Conservation (phyloP, 805 yeast species). For the Saccharomycopsis malanga region DNA sequence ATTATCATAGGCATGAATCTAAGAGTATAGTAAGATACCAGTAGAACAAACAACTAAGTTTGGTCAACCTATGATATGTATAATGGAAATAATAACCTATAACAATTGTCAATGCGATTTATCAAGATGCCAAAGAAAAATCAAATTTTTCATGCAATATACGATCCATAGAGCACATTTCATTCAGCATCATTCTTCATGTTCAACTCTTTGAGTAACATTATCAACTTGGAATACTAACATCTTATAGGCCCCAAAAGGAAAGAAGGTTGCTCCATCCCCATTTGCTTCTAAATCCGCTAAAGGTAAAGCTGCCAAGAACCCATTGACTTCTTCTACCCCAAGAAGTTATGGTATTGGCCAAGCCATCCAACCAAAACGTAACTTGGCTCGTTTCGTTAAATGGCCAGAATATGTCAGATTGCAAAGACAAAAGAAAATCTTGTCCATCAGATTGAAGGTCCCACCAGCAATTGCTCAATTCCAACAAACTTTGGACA, state of each 20-base stretch:
- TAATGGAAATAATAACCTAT: too few species aligned
- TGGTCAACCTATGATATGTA: too few species aligned
- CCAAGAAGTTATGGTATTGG: constrained; percentile 97
- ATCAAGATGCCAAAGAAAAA: too few species aligned
- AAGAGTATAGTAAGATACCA: too few species aligned
- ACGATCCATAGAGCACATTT: too few species aligned
- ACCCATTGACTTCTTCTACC: constrained; percentile 84
- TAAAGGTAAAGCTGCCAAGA: constrained; percentile 53
- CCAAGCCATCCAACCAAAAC: constrained; percentile 90
- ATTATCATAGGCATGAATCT: too few species aligned
- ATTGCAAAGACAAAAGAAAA: constrained; percentile 98
- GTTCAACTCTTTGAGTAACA: too few species aligned
- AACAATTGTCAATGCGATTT: too few species aligned
- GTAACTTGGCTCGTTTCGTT: constrained; percentile 94
- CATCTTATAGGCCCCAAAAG: constrained; percentile 44
- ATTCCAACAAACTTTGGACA: constrained; percentile 93
- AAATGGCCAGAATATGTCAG: constrained; percentile 99
- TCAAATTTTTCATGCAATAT: too few species aligned
- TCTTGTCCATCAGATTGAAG: constrained; percentile 90
- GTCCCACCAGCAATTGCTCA: constrained; percentile 98
- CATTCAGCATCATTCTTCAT: too few species aligned
- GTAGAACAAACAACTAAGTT: too few species aligned
- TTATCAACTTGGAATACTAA: neutral
- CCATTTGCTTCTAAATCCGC: constrained; percentile 76
- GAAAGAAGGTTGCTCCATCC: constrained; percentile 87